phyloP scores from a whole-genome alignment of 768 basidiomycete genomes.

The Melanogaster broomeanus region DNA sequence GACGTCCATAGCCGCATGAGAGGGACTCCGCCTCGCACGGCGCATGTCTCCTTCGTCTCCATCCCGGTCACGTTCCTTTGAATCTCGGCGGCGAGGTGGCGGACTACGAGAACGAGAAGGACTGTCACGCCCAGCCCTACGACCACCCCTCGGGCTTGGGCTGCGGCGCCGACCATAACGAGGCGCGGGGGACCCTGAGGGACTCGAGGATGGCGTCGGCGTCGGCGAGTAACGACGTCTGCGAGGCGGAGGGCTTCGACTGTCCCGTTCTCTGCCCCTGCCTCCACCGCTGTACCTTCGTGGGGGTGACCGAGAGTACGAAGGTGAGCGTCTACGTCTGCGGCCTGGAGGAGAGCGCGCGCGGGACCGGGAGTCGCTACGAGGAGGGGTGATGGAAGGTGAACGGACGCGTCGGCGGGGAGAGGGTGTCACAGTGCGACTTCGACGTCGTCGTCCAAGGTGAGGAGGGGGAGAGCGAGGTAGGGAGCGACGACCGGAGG shows the following conservation, averaged over 20 bases:
- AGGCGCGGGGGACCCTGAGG: constrained; percentile 32
- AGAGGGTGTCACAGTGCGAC: constrained; percentile 22
- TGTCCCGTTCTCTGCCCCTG: constrained; percentile 27
- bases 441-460: constrained; percentile 26
- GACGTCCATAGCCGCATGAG: constrained; percentile 25
- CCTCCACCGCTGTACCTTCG: constrained; percentile 15
- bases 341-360: constrained; percentile 43
- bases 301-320: constrained; percentile 33
- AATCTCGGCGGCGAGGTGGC: constrained; percentile 33
- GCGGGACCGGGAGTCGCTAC: constrained; percentile 41
- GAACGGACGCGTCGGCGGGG: constrained; percentile 31
- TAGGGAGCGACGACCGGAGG: constrained; percentile 42
- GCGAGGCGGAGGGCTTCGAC: constrained; percentile 34
- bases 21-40: constrained; percentile 27
- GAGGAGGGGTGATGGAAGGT: constrained; percentile 35
- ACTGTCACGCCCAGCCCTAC: constrained; percentile 28
- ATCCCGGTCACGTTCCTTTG: constrained; percentile 24
- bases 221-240: constrained; percentile 49
- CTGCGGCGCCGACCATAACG: constrained; percentile 50
- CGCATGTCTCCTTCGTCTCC: constrained; percentile 16
- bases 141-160: constrained; percentile 34
- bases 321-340: constrained; percentile 37
- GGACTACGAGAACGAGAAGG: constrained; percentile 39
- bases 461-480: constrained; percentile 30
- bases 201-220: constrained; percentile 50